Base-by-base conservation (phyloP, 2,329 filamentous ascomycete genomes). In the Myriosclerotinia curreyana region DNA sequence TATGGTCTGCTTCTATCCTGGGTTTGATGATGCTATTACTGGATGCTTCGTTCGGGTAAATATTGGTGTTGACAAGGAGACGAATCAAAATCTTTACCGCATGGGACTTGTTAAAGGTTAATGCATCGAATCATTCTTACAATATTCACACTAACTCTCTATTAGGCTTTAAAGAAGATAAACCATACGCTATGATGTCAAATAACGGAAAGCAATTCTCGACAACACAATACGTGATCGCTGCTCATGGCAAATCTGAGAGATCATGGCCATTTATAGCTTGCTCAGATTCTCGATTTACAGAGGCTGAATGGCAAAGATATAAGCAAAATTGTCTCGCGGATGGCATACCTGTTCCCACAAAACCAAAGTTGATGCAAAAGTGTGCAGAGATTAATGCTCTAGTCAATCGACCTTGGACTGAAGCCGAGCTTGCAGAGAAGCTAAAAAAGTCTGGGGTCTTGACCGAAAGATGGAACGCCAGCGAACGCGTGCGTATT, bases 1-100 rank as follows among this genome's bases (percentile, higher is more conserved):
- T 8, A 87, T 94, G 72, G 89, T 96, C 63, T 97, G 92, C 81
- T 96, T 96, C 79, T 94, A 93, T 70, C 95, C 95, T 14, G 88
- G 88, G 5, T 97, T 99, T 70, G 90, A 96, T 64, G 80, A 89
- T 11, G 83, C 89, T 38, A 90, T 97, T 71, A 86, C 82, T 20
- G 92, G 92, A 60, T 96, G 92, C 76, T 99, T 90, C 75, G 88
- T 89, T 46, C 90, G 95, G 60, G 86, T 98, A 69, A 90, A 88
- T 67, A 85, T 97, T 64, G 94, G 93, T 0, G 83, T 88, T 15
- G 89, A 96, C 73, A 84, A 84, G 14, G 82, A 87, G 28, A 90
- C 85, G 5, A 88, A 89, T 4, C 80, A 87, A 65, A 89, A 90
- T 67, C 84, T 91, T 69, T 99, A 99, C 76, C 89, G 94, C 66